phyloP scores from a whole-genome alignment of 495 filamentous ascomycete genomes.

The Podospora fimiseda region DNA sequence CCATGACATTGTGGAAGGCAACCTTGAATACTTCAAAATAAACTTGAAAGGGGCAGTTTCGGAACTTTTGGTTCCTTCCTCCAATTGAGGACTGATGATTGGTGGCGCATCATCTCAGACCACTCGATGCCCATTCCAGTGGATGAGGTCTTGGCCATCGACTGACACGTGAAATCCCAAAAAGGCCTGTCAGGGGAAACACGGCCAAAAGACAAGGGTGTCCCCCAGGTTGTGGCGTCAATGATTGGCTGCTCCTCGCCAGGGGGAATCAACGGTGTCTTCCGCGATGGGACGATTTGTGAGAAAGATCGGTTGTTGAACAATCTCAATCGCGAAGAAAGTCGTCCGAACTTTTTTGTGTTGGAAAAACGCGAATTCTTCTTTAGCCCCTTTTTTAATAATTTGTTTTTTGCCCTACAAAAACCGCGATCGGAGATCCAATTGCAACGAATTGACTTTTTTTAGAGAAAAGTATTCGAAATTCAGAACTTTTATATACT shows the following conservation, averaged over 20 bases:
- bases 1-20: too few species aligned
- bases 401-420: too few species aligned
- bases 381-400: too few species aligned
- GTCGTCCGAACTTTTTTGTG: not conserved
- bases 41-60: too few species aligned
- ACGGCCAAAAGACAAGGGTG: not conserved
- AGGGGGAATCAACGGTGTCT: slow-evolving; percentile 11
- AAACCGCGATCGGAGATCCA: too few species aligned
- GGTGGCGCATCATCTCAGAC: too few species aligned
- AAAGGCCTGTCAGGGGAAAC: slow-evolving; percentile 18
- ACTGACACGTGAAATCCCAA: slow-evolving; percentile 30
- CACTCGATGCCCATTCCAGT: not conserved
- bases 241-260: slow-evolving; percentile 16
- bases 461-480: not conserved
- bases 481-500: too few species aligned
- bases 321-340: slow-evolving; percentile 2
- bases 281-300: slow-evolving; percentile 22
- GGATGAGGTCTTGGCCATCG: slow-evolving; percentile 12
- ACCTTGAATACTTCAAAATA: too few species aligned
- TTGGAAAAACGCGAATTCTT: not conserved
- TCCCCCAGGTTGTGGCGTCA: not conserved
- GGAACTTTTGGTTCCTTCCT: too few species aligned
- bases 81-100: too few species aligned
- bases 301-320: slow-evolving; percentile 8
- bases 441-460: too few species aligned